Conservation (phyloP, 345 rosid genomes). For the Noccaea bulbosa region DNA sequence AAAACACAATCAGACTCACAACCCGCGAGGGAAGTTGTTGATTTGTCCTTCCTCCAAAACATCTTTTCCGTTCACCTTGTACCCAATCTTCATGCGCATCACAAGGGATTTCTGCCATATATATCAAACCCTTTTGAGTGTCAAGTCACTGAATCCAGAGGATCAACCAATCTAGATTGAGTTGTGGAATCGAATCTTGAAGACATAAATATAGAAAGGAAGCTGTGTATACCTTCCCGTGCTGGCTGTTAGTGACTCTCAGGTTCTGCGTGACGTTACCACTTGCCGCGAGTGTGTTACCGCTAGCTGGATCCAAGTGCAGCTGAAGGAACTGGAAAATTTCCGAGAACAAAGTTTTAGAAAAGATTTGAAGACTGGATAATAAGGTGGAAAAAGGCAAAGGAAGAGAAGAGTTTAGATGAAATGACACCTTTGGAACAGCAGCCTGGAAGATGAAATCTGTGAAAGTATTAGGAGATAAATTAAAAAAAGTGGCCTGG, state of each 20-base stretch:
- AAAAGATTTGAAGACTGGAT: background rate
- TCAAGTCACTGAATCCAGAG: constrained; percentile 4
- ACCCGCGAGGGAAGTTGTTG: constrained; percentile 79
- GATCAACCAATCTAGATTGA: constrained; percentile 17
- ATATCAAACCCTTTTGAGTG: constrained; percentile 27
- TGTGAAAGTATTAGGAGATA: constrained; percentile 62
- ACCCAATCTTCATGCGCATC: constrained; percentile 90
- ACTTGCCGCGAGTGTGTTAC: constrained; percentile 69
- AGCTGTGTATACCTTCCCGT: constrained; percentile 77
- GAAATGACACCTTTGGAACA: constrained; percentile 90
- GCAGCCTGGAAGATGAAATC: constrained; percentile 97
- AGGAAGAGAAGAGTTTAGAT: background rate
- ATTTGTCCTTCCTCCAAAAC: constrained; percentile 91
- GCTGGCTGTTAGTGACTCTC: constrained; percentile 89
- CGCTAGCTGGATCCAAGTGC: constrained; percentile 89
- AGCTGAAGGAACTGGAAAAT: constrained; percentile 86
- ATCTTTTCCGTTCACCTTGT: constrained; percentile 78
- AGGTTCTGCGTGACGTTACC: constrained; percentile 67
- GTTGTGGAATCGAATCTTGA: background rate
- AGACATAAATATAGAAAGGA: constrained; percentile 1
- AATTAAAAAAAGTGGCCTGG: constrained; percentile 75
- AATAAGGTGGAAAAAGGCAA: background rate
- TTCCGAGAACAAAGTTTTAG: constrained; percentile 26
- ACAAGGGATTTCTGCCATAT: constrained; percentile 83
- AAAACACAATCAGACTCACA: constrained; percentile 55